A percentile compares a stretch with the other conserved stretches of the same genome.
phyloP scores from a whole-genome alignment of 306 rosid genomes.

The Dalbergia cultrata region DNA sequence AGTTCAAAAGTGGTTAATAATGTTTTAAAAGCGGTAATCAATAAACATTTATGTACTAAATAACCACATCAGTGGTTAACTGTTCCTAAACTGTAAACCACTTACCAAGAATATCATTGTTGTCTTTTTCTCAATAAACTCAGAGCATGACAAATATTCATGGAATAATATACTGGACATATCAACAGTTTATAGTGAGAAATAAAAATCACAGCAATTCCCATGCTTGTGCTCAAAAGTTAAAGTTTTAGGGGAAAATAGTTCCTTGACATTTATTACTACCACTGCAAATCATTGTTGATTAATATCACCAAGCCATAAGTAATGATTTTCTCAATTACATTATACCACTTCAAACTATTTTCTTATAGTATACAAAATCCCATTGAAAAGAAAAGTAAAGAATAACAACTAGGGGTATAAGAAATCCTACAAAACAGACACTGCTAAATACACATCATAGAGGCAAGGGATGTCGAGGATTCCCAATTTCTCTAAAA shows the following conservation, averaged over 20 bases:
- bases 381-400: neutral
- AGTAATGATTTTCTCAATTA: neutral
- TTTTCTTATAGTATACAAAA: neutral
- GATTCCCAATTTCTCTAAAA: neutral
- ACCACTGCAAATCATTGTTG: neutral
- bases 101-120: neutral
- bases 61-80: neutral
- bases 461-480: neutral
- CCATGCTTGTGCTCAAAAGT: neutral
- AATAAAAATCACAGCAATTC: neutral
- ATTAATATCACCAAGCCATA: neutral
- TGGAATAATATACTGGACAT: neutral
- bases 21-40: neutral
- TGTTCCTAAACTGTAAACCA: neutral
- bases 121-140: neutral
- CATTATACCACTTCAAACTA: neutral
- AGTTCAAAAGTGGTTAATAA: neutral
- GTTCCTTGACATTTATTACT: neutral
- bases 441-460: neutral
- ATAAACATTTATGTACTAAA: neutral
- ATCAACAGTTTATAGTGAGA: neutral
- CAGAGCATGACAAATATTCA: neutral
- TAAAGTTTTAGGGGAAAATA: neutral
- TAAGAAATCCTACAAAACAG: neutral
- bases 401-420: neutral